Base-by-base conservation (phyloP, 306 rosid species). In the Sechiopsis laciniata region DNA sequence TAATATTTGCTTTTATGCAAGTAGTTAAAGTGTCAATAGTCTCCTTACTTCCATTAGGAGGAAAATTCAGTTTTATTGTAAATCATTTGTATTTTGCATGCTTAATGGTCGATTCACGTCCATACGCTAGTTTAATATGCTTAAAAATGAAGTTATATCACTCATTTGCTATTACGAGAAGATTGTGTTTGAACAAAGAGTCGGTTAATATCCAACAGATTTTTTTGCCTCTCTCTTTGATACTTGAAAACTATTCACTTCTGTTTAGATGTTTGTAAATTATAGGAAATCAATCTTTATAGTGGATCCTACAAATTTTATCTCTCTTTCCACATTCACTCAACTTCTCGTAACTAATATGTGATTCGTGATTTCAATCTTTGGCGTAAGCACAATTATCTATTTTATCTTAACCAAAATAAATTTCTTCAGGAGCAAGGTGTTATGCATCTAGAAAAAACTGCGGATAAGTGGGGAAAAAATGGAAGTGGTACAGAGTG, bases 391-490 rank as follows among this genome's bases (percentile, higher is more conserved):
- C 32, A 7, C 2, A 2, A 3, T 29, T 3, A 9, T 42, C n/a
- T 16, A 32, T 50, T 63, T 40, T 40, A 74, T 17, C 60, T 53
- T 3, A 24, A 13, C 53, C 58, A 74, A 29, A 56, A 81, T 79
- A 46, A 15, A 12, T 70, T 52, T 74, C 54, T 79, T 81, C 95
- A 95, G 99, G 90, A 84, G 71, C 29, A 52, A 70, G 99, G 96
- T 80, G 86, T 89, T 80, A 75, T 88, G 83, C 84, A 82, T 75
- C 59, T 95, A 35, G 99, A 95, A 87, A 95, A 95, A 83, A 89
- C 95, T 78, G 99, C 97, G 75, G 99, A 95, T 80, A 89, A 95
- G 86, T 95, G 99, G 97, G 99, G 97, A 55, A 87, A 80, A 76
- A 95, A 89, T 64, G 90, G 89, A 69, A 76, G 72, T n/a, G 99